Evolutionary conservation across 306 rosid genomes (phyloP).

Genomic region (Dicorynia guianensis): DNA sequence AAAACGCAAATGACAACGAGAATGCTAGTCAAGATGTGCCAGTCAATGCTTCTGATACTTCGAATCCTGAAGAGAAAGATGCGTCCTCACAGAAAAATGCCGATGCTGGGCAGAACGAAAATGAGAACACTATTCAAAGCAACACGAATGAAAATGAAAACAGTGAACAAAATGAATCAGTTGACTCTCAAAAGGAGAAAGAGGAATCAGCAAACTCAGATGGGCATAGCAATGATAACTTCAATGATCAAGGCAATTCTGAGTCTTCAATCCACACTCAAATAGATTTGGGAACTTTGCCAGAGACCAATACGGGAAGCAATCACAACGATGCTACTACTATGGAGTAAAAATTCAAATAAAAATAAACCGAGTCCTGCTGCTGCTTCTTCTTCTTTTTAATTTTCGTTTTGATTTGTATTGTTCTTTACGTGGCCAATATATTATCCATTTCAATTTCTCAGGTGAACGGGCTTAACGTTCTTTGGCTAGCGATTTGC

Average conservation of each 20-base stretch:
- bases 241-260: slow-evolving; percentile 49
- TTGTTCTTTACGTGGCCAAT: slow-evolving; percentile 28
- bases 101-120: slow-evolving; percentile 38
- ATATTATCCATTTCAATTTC: slow-evolving; percentile 36
- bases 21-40: slow-evolving; percentile 44
- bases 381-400: slow-evolving; percentile 12
- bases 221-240: slow-evolving; percentile 40
- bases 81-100: slow-evolving; percentile 39
- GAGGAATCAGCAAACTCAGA: slow-evolving; percentile 42
- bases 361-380: slow-evolving; percentile 35
- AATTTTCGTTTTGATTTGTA: slow-evolving; percentile 34
- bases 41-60: slow-evolving; percentile 32
- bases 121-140: slow-evolving; percentile 45
- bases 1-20: slow-evolving; percentile 35
- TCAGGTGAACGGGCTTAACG: background rate
- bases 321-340: slow-evolving; percentile 51
- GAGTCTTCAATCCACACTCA: slow-evolving; percentile 60
- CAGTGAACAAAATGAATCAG: slow-evolving; percentile 51
- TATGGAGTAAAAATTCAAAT: slow-evolving; percentile 53
- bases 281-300: slow-evolving; percentile 71
- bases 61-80: slow-evolving; percentile 36
- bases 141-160: slow-evolving; percentile 44
- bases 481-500: slow-evolving; percentile 9
- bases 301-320: slow-evolving; percentile 60
- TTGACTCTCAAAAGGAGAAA: slow-evolving; percentile 50